Conservation (phyloP, 345 rosid genomes). For the Excoecaria cochinchinensis region DNA sequence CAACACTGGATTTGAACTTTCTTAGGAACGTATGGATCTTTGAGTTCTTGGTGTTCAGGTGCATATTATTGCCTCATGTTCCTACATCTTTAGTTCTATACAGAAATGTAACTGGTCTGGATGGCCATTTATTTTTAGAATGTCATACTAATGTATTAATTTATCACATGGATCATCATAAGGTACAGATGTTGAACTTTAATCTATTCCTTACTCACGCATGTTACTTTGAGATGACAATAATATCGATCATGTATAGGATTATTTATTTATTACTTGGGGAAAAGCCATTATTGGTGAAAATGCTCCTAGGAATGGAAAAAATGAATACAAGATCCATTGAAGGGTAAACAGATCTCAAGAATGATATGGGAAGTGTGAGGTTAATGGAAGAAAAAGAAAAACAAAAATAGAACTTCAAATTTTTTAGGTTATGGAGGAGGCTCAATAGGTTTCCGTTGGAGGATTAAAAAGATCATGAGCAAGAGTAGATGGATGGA, state of each 20-base stretch:
- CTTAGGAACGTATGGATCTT: slow-evolving; percentile 40
- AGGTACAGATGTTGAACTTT: neutral
- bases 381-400: too few species aligned
- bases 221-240: neutral
- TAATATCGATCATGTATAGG: neutral
- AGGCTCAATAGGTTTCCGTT: neutral
- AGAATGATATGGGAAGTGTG: neutral
- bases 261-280: neutral
- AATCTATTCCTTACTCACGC: neutral
- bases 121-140: neutral
- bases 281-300: neutral
- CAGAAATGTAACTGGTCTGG: neutral
- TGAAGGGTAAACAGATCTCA: neutral
- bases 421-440: neutral
- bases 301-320: neutral
- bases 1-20: slow-evolving; percentile 97
- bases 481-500: neutral
- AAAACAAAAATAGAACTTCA: neutral
- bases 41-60: slow-evolving; percentile 14
- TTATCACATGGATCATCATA: neutral
- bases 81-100: neutral
- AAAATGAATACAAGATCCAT: neutral
- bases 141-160: neutral
- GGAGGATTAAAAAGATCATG: neutral
- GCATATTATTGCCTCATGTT: neutral